phyloP scores from a whole-genome alignment of 2,329 filamentous ascomycete species.

The Magnaporthiopsis incrustans region DNA sequence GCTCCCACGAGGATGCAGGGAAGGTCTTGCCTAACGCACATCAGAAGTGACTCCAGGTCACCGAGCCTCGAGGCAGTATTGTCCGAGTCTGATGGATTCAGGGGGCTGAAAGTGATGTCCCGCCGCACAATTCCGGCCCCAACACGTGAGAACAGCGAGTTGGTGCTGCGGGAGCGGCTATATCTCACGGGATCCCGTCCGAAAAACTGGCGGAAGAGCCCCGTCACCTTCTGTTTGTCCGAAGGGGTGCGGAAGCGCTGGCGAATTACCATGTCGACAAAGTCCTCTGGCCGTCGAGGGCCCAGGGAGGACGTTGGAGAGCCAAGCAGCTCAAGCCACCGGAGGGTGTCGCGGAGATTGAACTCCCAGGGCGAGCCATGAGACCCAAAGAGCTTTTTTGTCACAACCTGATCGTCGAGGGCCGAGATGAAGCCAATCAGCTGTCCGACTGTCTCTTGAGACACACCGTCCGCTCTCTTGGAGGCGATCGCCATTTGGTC shows the following conservation, averaged over 20 bases:
- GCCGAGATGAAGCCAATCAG: slow-evolving; percentile 74
- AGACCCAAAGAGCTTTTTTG: slow-evolving; percentile 48
- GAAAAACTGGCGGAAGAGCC: slow-evolving; percentile 61
- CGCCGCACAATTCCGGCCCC: slow-evolving; percentile 66
- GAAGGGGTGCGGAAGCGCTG: slow-evolving; percentile 72
- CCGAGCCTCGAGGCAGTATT: slow-evolving; percentile 46
- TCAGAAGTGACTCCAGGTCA: slow-evolving; percentile 76
- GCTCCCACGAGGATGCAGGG: slow-evolving; percentile 83
- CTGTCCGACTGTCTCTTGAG: slow-evolving; percentile 49
- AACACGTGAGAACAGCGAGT: slow-evolving; percentile 60
- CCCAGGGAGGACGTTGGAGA: slow-evolving; percentile 44
- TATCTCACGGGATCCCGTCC: slow-evolving; percentile 41
- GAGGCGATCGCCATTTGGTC: slow-evolving; percentile 78
- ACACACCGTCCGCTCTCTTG: slow-evolving; percentile 63
- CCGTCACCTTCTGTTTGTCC: slow-evolving; percentile 59
- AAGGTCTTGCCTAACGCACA: slow-evolving; percentile 78
- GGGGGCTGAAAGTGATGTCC: slow-evolving; percentile 39
- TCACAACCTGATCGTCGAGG: slow-evolving; percentile 65
- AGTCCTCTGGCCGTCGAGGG: slow-evolving; percentile 57
- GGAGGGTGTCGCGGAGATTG: slow-evolving; percentile 81
- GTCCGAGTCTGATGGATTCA: neutral
- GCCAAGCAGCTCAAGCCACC: slow-evolving; percentile 72
- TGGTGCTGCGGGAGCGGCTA: slow-evolving; percentile 66
- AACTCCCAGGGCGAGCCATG: slow-evolving; percentile 87
- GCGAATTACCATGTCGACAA: slow-evolving; percentile 73